A percentile compares a stretch with the other conserved stretches of the same genome.
These are phyloP conservation scores for Nyctanthes arbortristis DNA, from an alignment of 257 asterid species.

Conservation along the genomic window DNA sequence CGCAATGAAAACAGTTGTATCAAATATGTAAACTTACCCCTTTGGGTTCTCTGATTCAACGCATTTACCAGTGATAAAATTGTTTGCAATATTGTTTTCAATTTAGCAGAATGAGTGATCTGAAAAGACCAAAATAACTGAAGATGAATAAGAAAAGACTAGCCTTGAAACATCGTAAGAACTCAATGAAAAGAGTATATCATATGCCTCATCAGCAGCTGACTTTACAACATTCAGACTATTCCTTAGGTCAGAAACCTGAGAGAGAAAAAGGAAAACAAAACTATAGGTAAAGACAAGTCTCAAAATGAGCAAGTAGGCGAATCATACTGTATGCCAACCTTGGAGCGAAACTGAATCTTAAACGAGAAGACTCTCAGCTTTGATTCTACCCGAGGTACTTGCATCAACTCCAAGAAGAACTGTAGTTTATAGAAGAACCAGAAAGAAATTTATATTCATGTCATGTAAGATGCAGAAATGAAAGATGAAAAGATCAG, in stretches of 20 bases:
- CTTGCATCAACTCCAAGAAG: conserved; percentile 95
- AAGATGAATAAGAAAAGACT: conserved; percentile 24
- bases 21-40: conserved; percentile 58
- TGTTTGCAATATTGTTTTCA: conserved; percentile 94
- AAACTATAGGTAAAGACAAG: conserved; percentile 1
- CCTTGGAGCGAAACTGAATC: conserved; percentile 85
- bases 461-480: conserved; percentile 13
- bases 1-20: background rate
- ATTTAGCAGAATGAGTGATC: conserved; percentile 81
- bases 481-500: conserved; percentile 11
- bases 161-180: conserved; percentile 10
- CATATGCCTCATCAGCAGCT: conserved; percentile 83
- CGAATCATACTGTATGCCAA: conserved; percentile 31
- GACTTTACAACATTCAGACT: conserved; percentile 74
- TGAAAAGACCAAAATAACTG: conserved; percentile 46
- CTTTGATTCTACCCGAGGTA: conserved; percentile 81
- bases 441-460: conserved; percentile 12
- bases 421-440: conserved; percentile 53
- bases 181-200: conserved; percentile 25
- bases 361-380: conserved; percentile 88
- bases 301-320: conserved; percentile 19
- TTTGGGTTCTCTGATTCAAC: conserved; percentile 92
- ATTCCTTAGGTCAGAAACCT: conserved; percentile 85
- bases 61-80: conserved; percentile 93
- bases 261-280: conserved; percentile 25